Evolutionary conservation across 192 early-diverging fungal species (phyloP), one percentile per base, ranked within the genome.

Genomic region (Gaertneriomyces sp.): DNA sequence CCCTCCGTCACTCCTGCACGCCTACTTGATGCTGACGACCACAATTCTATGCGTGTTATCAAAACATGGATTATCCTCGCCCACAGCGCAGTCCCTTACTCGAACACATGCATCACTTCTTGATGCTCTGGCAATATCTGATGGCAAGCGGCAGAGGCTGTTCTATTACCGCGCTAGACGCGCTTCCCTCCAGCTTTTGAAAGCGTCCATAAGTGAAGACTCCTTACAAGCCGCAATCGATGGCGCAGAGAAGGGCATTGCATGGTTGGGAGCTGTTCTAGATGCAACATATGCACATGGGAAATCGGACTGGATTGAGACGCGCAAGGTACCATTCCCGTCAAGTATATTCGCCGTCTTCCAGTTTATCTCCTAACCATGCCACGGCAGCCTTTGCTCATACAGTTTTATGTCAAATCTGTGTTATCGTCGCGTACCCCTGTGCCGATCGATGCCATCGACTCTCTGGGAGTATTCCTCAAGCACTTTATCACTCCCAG

Each of bases 41-140:
- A 14, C 51, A 17, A 42, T 59, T 71, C 71, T 64, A 46, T 73
- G 42, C 75, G 12, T 49, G 6, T 6, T 16, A 52, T 12, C 45
- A 11, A 47, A 58, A 7, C 5, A 1, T 45, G 74, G 1, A 56
- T 45, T 45, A 41, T 65, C 20, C 49, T 78, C 53, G 52, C 42
- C 51, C 17, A 59, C 69, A 2, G 65, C 70, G 45, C 66, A 63
- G 19, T 53, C 52, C 7, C 65, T 86, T 20, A 58, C 79, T 25
- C 51, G 60, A 9, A 73, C 73, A 0, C 82, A 87, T 62, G 84
- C 80, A 0, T 14, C 74, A 1, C 69, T 88, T 12, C 69, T 88
- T 40, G 79, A 83, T 51, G 76, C 76, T 12, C 63, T 89, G 17
- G 75, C 71, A 1, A 70, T 63, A 8, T 63, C 61, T 11, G 76